phyloP scores from a whole-genome alignment of 371 early-diverging fungal genomes.

The Circinella minor region DNA sequence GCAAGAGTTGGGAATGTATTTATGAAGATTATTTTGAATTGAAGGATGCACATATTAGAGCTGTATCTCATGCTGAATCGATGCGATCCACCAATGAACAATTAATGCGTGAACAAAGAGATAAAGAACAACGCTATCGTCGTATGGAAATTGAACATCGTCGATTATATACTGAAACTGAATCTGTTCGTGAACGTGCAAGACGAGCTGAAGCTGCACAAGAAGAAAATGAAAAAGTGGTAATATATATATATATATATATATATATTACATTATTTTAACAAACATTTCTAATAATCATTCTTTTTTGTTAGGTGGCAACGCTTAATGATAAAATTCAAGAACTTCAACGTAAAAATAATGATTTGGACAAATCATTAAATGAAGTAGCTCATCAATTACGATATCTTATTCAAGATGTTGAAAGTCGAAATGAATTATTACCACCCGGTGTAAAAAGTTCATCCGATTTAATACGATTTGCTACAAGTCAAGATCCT shows the following conservation, averaged over 20 bases:
- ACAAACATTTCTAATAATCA: too few species aligned
- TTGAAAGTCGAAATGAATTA: constrained; percentile 19
- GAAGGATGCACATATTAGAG: constrained; percentile 13
- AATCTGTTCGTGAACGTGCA: constrained; percentile 5
- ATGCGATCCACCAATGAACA: constrained; percentile 12
- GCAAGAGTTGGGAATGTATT: constrained; percentile 28
- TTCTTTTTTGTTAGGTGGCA: too few species aligned
- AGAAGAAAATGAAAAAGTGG: not conserved
- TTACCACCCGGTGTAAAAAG: constrained; percentile 22
- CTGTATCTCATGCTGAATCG: constrained; percentile 14
- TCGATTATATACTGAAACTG: constrained; percentile 13
- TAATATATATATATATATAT: not conserved
- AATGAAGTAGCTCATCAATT: constrained; percentile 26
- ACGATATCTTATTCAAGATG: constrained; percentile 22
- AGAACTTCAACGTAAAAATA: not conserved
- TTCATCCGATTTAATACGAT: constrained; percentile 12
- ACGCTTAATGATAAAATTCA: not conserved
- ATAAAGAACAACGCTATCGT: constrained; percentile 19
- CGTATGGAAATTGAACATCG: constrained; percentile 19
- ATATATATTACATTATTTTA: too few species aligned
- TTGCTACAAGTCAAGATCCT: constrained; percentile 10
- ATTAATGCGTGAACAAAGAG: constrained; percentile 21
- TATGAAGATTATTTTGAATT: constrained; percentile 28
- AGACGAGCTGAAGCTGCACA: not conserved
- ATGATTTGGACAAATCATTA: not conserved